Conservation (phyloP, 805 yeast species). For the Yarrowia bubula region DNA sequence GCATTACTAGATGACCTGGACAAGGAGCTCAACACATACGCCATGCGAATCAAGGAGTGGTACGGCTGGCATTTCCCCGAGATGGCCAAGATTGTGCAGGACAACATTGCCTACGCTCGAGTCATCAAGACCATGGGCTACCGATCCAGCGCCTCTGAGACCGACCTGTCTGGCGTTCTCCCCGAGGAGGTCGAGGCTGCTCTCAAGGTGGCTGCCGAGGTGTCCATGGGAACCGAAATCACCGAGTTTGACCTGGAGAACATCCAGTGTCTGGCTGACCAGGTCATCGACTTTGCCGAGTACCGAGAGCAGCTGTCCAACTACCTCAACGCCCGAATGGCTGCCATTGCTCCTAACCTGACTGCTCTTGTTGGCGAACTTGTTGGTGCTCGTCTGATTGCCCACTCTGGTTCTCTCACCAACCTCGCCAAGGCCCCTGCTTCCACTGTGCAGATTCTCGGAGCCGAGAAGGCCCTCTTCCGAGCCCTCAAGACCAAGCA, state of each 20-base stretch:
- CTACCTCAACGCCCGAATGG: slow-evolving; percentile 93
- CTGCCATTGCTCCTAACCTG: slow-evolving; percentile 95
- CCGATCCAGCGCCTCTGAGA: slow-evolving; percentile 76
- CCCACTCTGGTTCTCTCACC: slow-evolving; percentile 97
- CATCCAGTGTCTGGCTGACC: slow-evolving; percentile 84
- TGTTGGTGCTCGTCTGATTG: slow-evolving; percentile 96
- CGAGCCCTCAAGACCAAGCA: slow-evolving; percentile 96
- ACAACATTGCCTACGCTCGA: slow-evolving; percentile 77
- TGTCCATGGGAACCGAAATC: slow-evolving; percentile 98
- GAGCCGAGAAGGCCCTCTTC: slow-evolving; percentile 96
- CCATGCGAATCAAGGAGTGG: slow-evolving; percentile 98
- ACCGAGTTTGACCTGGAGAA: slow-evolving; percentile 92
- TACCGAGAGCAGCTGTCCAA: slow-evolving; percentile 81
- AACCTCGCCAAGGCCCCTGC: slow-evolving; percentile 98
- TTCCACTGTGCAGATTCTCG: slow-evolving; percentile 95
- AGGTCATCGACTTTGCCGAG: slow-evolving; percentile 88
- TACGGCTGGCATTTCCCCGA: slow-evolving; percentile 99
- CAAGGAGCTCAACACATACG: slow-evolving; percentile 95
- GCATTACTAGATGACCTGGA: slow-evolving; percentile 96
- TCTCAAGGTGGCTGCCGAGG: slow-evolving; percentile 69
- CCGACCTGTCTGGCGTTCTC: slow-evolving; percentile 83
- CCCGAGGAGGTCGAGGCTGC: slow-evolving; percentile 81
- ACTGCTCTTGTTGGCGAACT: slow-evolving; percentile 97
- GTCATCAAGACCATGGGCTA: slow-evolving; percentile 66
- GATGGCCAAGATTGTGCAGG: slow-evolving; percentile 85